Conservation (phyloP, 306 rosid species). For the Arachis stenosperma region DNA sequence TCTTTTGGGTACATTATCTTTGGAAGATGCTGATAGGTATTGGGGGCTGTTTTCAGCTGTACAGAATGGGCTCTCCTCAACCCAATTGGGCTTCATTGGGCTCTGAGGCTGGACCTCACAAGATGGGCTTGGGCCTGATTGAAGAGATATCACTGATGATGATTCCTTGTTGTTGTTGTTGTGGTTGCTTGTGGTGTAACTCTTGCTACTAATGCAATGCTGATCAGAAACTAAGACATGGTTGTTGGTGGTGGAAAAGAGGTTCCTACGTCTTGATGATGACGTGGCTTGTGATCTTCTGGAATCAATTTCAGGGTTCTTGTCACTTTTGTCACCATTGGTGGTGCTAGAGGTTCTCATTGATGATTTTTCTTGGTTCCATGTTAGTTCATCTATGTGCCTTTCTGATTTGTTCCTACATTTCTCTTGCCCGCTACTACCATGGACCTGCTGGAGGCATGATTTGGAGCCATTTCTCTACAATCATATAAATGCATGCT, state of each 20-base stretch:
- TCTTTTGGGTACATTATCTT: constrained; percentile 54
- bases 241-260: constrained; percentile 46
- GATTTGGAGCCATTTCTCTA: constrained; percentile 74
- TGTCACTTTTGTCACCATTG: constrained; percentile 56
- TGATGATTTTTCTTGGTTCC: constrained; percentile 46
- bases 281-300: constrained; percentile 46
- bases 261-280: constrained; percentile 49
- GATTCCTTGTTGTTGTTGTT: constrained; percentile 36
- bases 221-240: constrained; percentile 42
- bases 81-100: constrained; percentile 48
- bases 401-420: constrained; percentile 40
- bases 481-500: constrained; percentile 28
- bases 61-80: constrained; percentile 65
- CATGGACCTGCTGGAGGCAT: constrained; percentile 23
- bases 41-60: constrained; percentile 74
- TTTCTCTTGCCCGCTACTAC: constrained; percentile 42
- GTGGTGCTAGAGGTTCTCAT: constrained; percentile 29
- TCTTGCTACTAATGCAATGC: constrained; percentile 39
- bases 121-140: constrained; percentile 56
- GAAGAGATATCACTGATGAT: constrained; percentile 45
- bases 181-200: constrained; percentile 60
- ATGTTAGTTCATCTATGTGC: constrained; percentile 47
- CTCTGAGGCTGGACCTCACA: constrained; percentile 60
- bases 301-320: constrained; percentile 61
- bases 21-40: constrained; percentile 57